Evolutionary conservation across 179 eudicot genomes (phyloP).

Genomic region (Silene noctiflora): DNA sequence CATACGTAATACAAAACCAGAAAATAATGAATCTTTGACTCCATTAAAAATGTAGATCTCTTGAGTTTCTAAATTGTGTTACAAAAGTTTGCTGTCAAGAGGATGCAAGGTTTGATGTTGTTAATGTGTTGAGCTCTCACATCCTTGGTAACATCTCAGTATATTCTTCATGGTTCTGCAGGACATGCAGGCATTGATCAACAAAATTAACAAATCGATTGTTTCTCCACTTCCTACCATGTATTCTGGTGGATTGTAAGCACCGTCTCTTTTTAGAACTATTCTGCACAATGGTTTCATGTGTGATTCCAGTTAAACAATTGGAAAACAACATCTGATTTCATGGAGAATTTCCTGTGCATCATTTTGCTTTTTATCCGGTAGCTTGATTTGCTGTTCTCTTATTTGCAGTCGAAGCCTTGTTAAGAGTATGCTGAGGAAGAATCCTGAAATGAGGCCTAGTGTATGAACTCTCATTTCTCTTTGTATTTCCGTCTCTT

Average conservation of each 20-base stretch:
- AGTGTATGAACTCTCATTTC: slow-evolving; percentile 57
- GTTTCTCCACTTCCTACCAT: slow-evolving; percentile 53
- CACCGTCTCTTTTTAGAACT: not conserved
- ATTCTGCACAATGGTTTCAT: not conserved
- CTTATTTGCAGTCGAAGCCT: slow-evolving; percentile 65
- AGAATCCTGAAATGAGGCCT: slow-evolving; percentile 85
- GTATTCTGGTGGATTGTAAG: slow-evolving; percentile 88
- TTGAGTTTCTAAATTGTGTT: no score
- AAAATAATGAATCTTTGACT: no score
- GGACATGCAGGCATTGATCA: slow-evolving; percentile 53
- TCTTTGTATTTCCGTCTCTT: not conserved
- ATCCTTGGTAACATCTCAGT: not conserved
- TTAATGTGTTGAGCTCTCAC: not conserved
- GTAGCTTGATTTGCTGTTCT: not conserved
- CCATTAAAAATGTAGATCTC: no score
- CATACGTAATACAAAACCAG: no score
- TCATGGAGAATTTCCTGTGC: not conserved
- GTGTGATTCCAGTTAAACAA: not conserved
- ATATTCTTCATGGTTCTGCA: not conserved
- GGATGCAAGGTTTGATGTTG: not conserved
- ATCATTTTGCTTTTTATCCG: not conserved
- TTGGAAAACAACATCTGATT: not conserved
- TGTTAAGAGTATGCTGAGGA: slow-evolving; percentile 88
- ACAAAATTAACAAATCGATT: slow-evolving; percentile 50
- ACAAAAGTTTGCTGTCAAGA: not conserved